Base-by-base conservation (phyloP, 495 filamentous ascomycete species). In the Rhizodiscina lignyota region DNA sequence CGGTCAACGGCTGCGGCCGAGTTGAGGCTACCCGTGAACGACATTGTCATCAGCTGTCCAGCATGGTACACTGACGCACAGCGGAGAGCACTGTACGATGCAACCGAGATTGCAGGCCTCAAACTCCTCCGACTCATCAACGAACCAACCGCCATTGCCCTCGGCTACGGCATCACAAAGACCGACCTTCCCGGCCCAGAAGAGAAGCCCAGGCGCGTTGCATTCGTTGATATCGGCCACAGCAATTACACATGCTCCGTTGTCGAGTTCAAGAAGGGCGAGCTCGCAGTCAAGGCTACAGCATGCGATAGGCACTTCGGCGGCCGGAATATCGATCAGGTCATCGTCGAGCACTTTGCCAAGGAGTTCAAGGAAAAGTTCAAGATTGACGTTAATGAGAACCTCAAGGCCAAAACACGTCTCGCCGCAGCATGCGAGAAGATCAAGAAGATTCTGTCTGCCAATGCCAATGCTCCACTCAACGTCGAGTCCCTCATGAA, bases 401-500 rank as follows among this genome's bases (percentile, higher is more conserved):
- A 96, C 64, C 65, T 72, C 41, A 94, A 94, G 68, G 89, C 85
- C 36, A 70, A 77, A 58, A 68, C 83, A 39, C 82, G 89, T 51
- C 80, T 92, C 48, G 62, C 79, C 11, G 75, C 83, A 36, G 86
- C 79, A 31, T 80, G 83, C 33, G 89, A 99, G 69, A 96, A 94
- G 72, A 55, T 93, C 52, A 99, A 99, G 83, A 96, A 96, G 72
- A 77, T 99, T 36, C 69, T 99, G 37, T 96, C 91, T 11, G 89
- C 89, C 48, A 96, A 96, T 59, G 76, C 85, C 33, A 69, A 75
- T 45, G 89, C 86, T 2, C 91, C 89, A n/a, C 47, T 99, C 51
- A 94, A 81, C 64, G 93, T 99, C 49, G 89, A 99, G 67, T 94
- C 89, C 15, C 67, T 96, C 41, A 96, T 99, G 89, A 87, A 96